Base-by-base conservation (phyloP, 129 eudicot species). In the carrot (Daucus carota) region DNA sequence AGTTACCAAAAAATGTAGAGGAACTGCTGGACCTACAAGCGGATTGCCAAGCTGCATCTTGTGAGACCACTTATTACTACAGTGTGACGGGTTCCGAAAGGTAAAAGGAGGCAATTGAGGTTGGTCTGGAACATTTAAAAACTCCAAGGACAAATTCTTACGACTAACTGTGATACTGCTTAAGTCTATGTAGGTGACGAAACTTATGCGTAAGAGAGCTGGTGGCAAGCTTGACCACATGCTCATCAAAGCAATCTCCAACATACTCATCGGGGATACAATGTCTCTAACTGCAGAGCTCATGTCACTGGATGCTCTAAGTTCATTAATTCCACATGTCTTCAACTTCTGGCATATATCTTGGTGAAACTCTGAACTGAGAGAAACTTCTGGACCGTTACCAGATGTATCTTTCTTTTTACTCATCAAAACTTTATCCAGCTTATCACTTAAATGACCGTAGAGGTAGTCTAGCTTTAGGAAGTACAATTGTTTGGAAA, bases 1-100 rank as follows among this genome's bases (percentile, higher is more conserved):
- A 74, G 87, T 72, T 20, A 85, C 71, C 80, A 85, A 71, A 45
- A 88, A 80, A 11, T 74, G 94, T 67, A 88, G 75, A 32, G 96
- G 96, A 73, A 78, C 34, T 70, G 82, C 74, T 1, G 97, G 96
- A 16, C 96, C 97, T 33, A 90, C 88, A 80, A 83, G 71, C 22
- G 81, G 60, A 78, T 70, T 71, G 76, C 80, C 73, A 0, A 78
- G 87, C 80, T 75, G 81, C 50, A 75, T 78, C 75, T 85, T 88
- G 8, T 44, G 52, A 4, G 92, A 85, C 92, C 92, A 86, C 70
- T 89, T 87, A 63, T 75, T 89, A 50, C 96, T 81, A 18, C 90
- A 87, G 15, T 47, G 73, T 22, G 97, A 87, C 32, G 97, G 92
- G 46, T 54, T 52, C 52, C 89, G 82, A 36, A 85, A 83, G 66